Percentiles rank a stretch among this genome's conserved stretches.
phyloP scores from a whole-genome alignment of 2,329 filamentous ascomycete species.

The Coniochaeta sp. region DNA sequence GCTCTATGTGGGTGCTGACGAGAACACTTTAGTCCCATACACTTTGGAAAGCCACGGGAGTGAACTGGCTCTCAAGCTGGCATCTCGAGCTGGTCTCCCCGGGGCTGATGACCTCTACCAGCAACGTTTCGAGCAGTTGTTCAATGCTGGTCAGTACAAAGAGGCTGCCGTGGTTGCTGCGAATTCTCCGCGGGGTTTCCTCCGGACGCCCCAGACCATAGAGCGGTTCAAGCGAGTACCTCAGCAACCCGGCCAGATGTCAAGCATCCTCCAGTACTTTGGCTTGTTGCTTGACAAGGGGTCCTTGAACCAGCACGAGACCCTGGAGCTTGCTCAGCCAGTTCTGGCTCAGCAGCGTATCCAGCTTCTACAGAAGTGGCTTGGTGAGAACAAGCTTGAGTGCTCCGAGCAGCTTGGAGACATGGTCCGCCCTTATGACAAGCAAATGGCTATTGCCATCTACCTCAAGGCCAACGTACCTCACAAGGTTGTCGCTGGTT shows the following conservation, averaged over 20 bases:
- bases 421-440: constrained; percentile 81
- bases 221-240: constrained; percentile 89
- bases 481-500: constrained; percentile 89
- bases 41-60: constrained; percentile 95
- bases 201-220: constrained; percentile 90
- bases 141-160: constrained; percentile 70
- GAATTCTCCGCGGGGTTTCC: constrained; percentile 91
- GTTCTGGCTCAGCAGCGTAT: constrained; percentile 92
- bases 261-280: constrained; percentile 94
- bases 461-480: constrained; percentile 87
- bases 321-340: constrained; percentile 84
- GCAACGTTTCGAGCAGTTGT: constrained; percentile 84
- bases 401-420: constrained; percentile 96
- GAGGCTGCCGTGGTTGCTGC: constrained; percentile 94
- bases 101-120: constrained; percentile 91
- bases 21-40: constrained; percentile 85
- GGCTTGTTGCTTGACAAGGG: constrained; percentile 96
- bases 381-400: constrained; percentile 91
- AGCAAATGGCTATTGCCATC: constrained; percentile 78
- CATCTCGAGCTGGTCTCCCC: constrained; percentile 85
- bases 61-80: constrained; percentile 90
- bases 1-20: constrained; percentile 87
- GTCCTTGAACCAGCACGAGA: constrained; percentile 84
- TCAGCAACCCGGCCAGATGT: constrained; percentile 76
- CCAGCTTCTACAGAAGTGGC: constrained; percentile 95